Conservation (phyloP, 257 asterid species). For the Prunella vulgaris region DNA sequence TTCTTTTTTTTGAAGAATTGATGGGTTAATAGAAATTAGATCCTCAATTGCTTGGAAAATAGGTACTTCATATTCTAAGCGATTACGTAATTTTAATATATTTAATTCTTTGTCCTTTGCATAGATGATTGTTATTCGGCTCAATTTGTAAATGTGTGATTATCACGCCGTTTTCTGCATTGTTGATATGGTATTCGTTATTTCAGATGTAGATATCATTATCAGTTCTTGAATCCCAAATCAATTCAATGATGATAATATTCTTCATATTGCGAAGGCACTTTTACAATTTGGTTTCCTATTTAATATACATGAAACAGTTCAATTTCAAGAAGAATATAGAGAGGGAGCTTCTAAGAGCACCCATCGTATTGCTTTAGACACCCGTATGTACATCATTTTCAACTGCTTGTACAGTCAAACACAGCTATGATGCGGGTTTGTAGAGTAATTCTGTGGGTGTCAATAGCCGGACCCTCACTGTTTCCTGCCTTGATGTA, state of each 20-base stretch:
- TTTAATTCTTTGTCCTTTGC: neutral
- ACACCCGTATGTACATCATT: no score
- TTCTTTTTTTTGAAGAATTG: neutral
- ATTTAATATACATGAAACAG: neutral
- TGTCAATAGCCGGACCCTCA: no score
- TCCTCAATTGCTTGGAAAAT: constrained; percentile 5
- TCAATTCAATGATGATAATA: neutral
- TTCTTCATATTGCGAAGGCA: constrained; percentile 7
- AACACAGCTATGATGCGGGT: no score
- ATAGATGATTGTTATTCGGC: neutral
- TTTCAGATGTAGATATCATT: neutral
- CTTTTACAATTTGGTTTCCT: neutral
- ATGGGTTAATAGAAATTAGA: constrained; percentile 9
- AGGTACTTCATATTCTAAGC: neutral
- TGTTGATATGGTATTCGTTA: neutral
- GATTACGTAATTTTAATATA: no score
- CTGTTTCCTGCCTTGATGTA: no score
- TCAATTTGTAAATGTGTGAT: neutral
- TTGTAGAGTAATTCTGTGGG: no score
- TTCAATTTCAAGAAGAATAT: neutral
- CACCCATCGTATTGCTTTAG: no score
- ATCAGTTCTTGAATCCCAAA: neutral
- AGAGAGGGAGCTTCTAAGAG: no score
- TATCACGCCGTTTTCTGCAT: neutral
- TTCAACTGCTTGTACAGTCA: no score